Conservation (phyloP, 2,329 filamentous ascomycete genomes). For the Verticillium dahliae region DNA sequence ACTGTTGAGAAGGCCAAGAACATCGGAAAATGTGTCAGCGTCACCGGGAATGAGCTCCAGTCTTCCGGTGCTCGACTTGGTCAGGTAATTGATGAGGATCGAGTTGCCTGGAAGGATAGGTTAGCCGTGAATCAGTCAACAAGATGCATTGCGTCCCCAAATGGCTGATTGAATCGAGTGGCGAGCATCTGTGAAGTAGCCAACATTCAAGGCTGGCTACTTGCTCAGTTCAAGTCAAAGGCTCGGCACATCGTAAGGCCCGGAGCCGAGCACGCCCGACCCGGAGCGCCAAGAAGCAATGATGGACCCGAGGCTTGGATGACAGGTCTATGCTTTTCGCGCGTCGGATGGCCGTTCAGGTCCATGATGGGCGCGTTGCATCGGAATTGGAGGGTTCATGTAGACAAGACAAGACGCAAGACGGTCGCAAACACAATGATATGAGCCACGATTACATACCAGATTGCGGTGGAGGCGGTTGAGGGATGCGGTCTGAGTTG, state of each 20-base stretch:
- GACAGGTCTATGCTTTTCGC: not conserved
- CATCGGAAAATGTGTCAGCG: conserved; percentile 63
- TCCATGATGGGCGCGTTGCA: not conserved
- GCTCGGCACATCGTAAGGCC: not conserved
- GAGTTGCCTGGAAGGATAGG: conserved; percentile 7
- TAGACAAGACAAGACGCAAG: not conserved
- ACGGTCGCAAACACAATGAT: not conserved
- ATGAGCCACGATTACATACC: conserved; percentile 28
- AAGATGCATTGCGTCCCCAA: not conserved
- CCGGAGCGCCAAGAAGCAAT: not conserved
- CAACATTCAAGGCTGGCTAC: not conserved
- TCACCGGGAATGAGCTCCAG: conserved; percentile 48
- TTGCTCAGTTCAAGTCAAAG: not conserved
- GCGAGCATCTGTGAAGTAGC: no score
- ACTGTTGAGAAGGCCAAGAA: conserved; percentile 66
- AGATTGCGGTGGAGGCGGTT: conserved; percentile 34
- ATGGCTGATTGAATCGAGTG: no score
- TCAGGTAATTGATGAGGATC: conserved; percentile 47
- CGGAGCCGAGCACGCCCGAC: not conserved
- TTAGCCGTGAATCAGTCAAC: not conserved
- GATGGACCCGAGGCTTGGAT: not conserved
- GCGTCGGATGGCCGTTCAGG: not conserved
- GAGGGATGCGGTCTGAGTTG: conserved; percentile 32
- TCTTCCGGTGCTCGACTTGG: conserved; percentile 34
- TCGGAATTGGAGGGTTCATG: not conserved